phyloP scores from a whole-genome alignment of 495 filamentous ascomycete species.

The Xylaria nigripes region DNA sequence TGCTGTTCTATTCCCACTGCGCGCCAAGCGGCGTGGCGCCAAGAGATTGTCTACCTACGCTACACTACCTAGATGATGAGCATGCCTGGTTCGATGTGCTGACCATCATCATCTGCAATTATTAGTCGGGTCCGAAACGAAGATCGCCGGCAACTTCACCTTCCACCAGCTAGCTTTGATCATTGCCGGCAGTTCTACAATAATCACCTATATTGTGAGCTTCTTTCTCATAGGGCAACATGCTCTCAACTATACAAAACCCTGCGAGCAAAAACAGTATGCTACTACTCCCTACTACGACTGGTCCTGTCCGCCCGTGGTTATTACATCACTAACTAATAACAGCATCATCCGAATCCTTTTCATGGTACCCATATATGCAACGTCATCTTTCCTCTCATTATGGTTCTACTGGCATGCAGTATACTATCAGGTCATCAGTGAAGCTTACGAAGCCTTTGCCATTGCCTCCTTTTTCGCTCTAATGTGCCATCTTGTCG shows the following conservation, averaged over 20 bases:
- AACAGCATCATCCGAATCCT: constrained; percentile 77
- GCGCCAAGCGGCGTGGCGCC: constrained; percentile 10
- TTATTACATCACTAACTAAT: constrained; percentile 6
- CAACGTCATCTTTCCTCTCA: constrained; percentile 67
- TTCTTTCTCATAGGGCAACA: constrained; percentile 65
- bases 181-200: constrained; percentile 45
- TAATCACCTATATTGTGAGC: constrained; percentile 48
- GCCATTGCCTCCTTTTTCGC: constrained; percentile 87
- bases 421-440: constrained; percentile 73
- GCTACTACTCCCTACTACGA: constrained; percentile 15
- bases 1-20: constrained; percentile 3
- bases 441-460: constrained; percentile 89
- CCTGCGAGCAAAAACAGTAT: constrained; percentile 72
- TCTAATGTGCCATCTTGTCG: constrained; percentile 78
- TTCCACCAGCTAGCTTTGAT: constrained; percentile 50
- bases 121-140: constrained; percentile 30
- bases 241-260: constrained; percentile 75
- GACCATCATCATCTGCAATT: constrained; percentile 14
- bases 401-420: constrained; percentile 71
- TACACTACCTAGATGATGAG: neutral
- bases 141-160: constrained; percentile 39
- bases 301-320: neutral
- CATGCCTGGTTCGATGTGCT: constrained; percentile 9
- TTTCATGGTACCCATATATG: constrained; percentile 84
- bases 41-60: constrained; percentile 23